Conservation (phyloP, 306 rosid genomes). For the Astragalus glycyphyllos region DNA sequence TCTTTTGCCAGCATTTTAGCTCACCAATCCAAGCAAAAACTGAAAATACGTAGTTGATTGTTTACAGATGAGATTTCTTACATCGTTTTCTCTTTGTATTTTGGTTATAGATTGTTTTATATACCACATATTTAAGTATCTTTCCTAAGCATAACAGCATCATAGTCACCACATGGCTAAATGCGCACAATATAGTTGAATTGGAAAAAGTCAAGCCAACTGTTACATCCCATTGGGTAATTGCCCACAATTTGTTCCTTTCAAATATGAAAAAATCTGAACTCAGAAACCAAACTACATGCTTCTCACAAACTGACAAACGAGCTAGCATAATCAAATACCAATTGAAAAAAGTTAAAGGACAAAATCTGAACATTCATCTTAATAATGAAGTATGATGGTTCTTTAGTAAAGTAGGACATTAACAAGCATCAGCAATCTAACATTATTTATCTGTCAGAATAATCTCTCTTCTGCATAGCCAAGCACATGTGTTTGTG, state of each 20-base stretch:
- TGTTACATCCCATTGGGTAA: too few species aligned
- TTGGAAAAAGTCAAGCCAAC: too few species aligned
- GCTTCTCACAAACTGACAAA: conserved; percentile 20
- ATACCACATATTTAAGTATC: background rate
- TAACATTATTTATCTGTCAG: conserved; percentile 40
- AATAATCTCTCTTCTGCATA: conserved; percentile 9
- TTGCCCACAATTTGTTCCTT: too few species aligned
- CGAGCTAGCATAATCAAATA: conserved; percentile 17
- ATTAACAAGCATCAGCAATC: conserved; percentile 29
- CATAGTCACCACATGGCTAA: too few species aligned
- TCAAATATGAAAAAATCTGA: background rate
- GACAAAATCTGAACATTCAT: conserved; percentile 43
- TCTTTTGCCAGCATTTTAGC: background rate
- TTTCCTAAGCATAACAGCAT: background rate
- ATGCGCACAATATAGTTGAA: too few species aligned
- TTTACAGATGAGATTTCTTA: background rate
- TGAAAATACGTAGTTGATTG: too few species aligned
- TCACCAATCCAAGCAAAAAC: background rate
- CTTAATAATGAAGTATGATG: conserved; percentile 13
- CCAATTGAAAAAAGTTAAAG: conserved; percentile 8
- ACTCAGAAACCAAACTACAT: background rate
- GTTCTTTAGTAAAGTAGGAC: conserved; percentile 21
- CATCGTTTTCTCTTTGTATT: background rate
- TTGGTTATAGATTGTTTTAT: background rate
- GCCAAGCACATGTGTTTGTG: conserved; percentile 1